phyloP scores from a whole-genome alignment of 2,329 filamentous ascomycete genomes.

The Aspergillus transmontanensis region DNA sequence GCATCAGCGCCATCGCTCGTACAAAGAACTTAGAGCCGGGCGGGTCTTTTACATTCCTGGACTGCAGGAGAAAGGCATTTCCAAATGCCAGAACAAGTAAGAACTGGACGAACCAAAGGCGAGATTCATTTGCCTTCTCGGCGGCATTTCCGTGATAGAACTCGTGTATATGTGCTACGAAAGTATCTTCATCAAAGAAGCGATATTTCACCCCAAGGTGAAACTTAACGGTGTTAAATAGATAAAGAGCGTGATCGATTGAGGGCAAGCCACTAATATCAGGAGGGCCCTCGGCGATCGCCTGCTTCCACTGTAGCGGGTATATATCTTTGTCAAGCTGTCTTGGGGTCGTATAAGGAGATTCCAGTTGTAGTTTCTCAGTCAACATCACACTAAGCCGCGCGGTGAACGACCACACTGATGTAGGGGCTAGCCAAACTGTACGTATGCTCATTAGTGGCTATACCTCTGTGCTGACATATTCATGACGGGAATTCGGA shows the following conservation, averaged over 20 bases:
- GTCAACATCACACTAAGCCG: constrained; percentile 28
- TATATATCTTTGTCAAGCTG: constrained; percentile 36
- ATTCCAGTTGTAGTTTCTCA: constrained; percentile 26
- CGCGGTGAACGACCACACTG: constrained; percentile 28
- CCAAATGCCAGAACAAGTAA: constrained; percentile 20
- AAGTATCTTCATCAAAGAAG: constrained; percentile 38
- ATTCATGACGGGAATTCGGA: too few relatives aligned
- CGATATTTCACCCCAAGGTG: constrained; percentile 42
- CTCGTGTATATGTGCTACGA: constrained; percentile 27
- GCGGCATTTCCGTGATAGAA: constrained; percentile 26
- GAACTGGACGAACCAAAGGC: constrained; percentile 28
- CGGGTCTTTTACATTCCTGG: constrained; percentile 13
- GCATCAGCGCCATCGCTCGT: constrained; percentile 38
- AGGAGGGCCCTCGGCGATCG: constrained; percentile 19
- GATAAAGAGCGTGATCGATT: constrained; percentile 25
- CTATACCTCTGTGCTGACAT: not conserved
- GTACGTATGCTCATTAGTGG: not conserved
- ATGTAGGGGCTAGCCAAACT: constrained; percentile 28
- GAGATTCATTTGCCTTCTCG: constrained; percentile 21
- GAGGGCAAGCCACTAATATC: constrained; percentile 40
- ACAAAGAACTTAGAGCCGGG: constrained; percentile 24
- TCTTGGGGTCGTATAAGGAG: constrained; percentile 28
- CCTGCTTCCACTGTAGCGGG: constrained; percentile 19
- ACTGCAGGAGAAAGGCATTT: constrained; percentile 18
- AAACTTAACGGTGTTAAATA: constrained; percentile 38